These are phyloP conservation scores for Strobilomyces dryophilus DNA, from an alignment of 768 basidiomycete genomes.

Conservation along the genomic window DNA sequence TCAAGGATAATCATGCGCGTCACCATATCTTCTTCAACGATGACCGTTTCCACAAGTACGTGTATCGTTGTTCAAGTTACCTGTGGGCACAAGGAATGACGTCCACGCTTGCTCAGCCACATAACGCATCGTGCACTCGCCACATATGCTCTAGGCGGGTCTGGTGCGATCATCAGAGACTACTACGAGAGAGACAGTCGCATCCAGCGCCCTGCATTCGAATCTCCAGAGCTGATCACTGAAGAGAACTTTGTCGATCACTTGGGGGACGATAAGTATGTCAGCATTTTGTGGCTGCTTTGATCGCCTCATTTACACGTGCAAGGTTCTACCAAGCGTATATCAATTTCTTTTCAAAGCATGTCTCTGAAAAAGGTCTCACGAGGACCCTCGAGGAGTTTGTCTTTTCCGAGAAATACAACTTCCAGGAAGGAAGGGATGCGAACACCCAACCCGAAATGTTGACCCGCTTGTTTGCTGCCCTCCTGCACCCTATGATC, in stretches of 20 bases:
- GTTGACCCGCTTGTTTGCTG: constrained; percentile 45
- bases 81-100: neutral
- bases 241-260: constrained; percentile 21
- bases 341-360: constrained; percentile 21
- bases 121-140: constrained; percentile 29
- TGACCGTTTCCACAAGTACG: constrained; percentile 49
- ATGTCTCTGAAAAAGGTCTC: constrained; percentile 16
- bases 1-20: constrained; percentile 47
- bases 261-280: constrained; percentile 26
- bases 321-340: constrained; percentile 27
- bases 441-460: constrained; percentile 41
- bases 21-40: constrained; percentile 50
- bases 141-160: constrained; percentile 26
- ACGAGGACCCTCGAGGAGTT: constrained; percentile 23
- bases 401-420: constrained; percentile 29
- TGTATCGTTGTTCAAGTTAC: neutral
- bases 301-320: neutral
- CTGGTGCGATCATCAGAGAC: constrained; percentile 19
- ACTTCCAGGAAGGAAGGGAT: constrained; percentile 14
- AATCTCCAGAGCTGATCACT: constrained; percentile 24
- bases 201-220: constrained; percentile 20
- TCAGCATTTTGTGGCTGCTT: neutral
- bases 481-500: constrained; percentile 59
- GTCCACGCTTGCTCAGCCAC: constrained; percentile 16
- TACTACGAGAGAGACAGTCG: constrained; percentile 23